Base-by-base conservation (phyloP, 2,329 filamentous ascomycete genomes). In the Botryotinia convoluta region DNA sequence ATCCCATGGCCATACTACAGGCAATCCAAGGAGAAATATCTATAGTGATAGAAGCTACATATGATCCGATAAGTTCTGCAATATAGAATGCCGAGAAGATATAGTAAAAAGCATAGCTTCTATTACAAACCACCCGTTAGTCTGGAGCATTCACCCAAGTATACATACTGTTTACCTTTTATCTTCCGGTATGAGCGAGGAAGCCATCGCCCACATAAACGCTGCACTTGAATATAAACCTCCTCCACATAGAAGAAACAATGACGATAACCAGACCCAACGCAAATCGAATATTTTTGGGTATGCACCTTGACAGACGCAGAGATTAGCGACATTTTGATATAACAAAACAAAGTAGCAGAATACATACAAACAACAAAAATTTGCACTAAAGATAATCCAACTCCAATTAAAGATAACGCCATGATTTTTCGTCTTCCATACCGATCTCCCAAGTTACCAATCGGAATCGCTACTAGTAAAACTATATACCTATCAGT, bases 141-240 rank as follows among this genome's bases (percentile, higher is more conserved):
- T 54, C 29, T 29, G 20, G 10, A 29, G 9, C 7, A 39, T 37
- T 6, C 1, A 16, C 2, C 5, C 12, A 51, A 57, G 4, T 5
- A n/a, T 18, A 16, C 10, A n/a, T 9, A 29, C 29, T 32, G 37
- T 69, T 74, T 73, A 75, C 78, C 79, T 78, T 63, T 69, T 75
- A n/a, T 77, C 73, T 62, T 74, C 29, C 18, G 78, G 76, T 22
- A 80, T 78, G 2, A 75, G 75, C 42, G 78, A 76, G 2, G 78
- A 77, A n/a, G 79, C 79, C 77, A 79, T 78, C 16, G 79, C 78
- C 77, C 79, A 81, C 79, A 81, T 81, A 39, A 78, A 79, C 26
- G 79, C 77, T 0, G 78, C 77, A 37, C 78, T 75, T 10, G 79
- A 75, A 45, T 80, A 79, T 12, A 81, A 67, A 20, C 79, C 79